Evolutionary conservation across 495 filamentous ascomycete species (phyloP).

Genomic region (Xylaria intraflava): DNA sequence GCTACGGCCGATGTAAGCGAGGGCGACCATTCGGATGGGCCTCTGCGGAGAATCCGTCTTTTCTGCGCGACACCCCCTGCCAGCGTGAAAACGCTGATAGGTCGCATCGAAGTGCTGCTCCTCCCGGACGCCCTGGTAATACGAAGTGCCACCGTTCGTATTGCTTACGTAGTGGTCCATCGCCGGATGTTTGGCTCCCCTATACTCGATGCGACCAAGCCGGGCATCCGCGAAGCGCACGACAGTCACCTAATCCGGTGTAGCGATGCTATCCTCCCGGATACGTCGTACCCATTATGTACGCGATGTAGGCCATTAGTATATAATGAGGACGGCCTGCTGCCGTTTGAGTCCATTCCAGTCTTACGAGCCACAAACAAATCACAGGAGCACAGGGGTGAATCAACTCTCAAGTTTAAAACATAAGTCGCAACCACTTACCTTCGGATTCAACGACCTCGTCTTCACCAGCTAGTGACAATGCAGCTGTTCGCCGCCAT

Average conservation of each 20-base stretch:
- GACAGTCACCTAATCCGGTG: not conserved
- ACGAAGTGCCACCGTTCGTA: not conserved
- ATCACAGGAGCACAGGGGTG: not conserved
- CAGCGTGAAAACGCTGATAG: not conserved
- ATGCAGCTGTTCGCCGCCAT: slow-evolving; percentile 23
- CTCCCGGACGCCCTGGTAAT: not conserved
- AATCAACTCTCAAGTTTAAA: not conserved
- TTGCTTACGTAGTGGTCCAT: not conserved
- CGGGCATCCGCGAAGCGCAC: too few species aligned
- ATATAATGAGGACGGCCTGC: not conserved
- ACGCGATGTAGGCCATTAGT: not conserved
- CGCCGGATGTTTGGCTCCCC: too few species aligned
- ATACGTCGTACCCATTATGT: too few species aligned
- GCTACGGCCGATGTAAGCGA: not conserved
- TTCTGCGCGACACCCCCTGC: not conserved
- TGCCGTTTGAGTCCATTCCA: not conserved
- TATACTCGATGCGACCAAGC: too few species aligned
- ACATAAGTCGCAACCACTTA: not conserved
- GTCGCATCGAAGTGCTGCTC: not conserved
- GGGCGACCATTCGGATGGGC: not conserved
- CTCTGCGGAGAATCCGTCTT: not conserved
- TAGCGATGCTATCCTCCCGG: not conserved
- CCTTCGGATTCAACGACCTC: not conserved
- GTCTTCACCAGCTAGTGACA: slow-evolving; percentile 4
- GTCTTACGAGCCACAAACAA: too few species aligned